These are phyloP conservation scores for Pseudopyricularia cyperi DNA, from an alignment of 2,329 filamentous ascomycete genomes.

Conservation along the genomic window DNA sequence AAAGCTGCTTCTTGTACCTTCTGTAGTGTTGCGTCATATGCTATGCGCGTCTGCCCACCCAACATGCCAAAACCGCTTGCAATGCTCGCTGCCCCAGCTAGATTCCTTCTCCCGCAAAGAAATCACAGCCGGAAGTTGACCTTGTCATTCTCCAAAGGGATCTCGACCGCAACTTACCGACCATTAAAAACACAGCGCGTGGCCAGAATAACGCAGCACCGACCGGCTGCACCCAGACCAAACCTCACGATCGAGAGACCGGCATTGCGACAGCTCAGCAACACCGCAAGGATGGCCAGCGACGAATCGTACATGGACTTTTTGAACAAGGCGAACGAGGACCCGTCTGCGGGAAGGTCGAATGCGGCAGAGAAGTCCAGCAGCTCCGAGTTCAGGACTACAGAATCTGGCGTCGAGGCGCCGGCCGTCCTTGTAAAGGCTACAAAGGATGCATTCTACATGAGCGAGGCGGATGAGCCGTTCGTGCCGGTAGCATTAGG, in stretches of 20 bases:
- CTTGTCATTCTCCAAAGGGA: background rate
- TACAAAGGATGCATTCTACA: constrained; percentile 49
- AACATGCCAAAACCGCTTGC: background rate
- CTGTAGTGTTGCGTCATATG: background rate
- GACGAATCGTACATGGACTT: constrained; percentile 79
- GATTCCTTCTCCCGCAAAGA: background rate
- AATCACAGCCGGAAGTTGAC: background rate
- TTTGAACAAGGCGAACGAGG: constrained; percentile 73
- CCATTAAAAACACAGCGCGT: background rate
- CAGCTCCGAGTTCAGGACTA: constrained; percentile 31
- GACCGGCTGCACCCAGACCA: background rate
- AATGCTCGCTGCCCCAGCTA: background rate
- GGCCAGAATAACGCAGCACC: background rate
- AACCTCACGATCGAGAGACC: background rate
- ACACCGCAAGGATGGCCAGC: constrained; percentile 46
- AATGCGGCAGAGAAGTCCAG: background rate
- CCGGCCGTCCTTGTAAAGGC: constrained; percentile 42
- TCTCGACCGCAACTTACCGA: background rate
- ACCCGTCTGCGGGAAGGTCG: constrained; percentile 48
- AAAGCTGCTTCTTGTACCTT: background rate
- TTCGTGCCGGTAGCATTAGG: constrained; percentile 65
- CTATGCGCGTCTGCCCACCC: background rate
- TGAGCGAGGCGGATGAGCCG: constrained; percentile 74
- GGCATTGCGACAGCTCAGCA: background rate
- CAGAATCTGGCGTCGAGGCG: constrained; percentile 41